Conservation (phyloP, 768 basidiomycete genomes). For the Favolaschia claudopus region DNA sequence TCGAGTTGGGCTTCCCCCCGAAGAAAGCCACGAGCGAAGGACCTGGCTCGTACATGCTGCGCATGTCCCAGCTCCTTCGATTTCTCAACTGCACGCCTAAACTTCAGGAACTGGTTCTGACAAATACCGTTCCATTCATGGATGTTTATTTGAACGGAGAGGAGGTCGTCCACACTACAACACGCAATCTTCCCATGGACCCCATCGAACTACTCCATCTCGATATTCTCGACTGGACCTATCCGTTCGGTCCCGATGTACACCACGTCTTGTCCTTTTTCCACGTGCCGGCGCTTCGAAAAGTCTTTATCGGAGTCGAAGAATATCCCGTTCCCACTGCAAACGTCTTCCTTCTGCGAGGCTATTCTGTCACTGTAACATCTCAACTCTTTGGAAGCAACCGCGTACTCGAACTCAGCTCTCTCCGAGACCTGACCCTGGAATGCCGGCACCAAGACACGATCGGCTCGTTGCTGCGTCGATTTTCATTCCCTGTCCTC, state of each 20-base stretch:
- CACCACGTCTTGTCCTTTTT: conserved; percentile 53
- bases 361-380: conserved; percentile 22
- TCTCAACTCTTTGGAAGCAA: conserved; percentile 29
- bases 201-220: conserved; percentile 47
- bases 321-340: conserved; percentile 25
- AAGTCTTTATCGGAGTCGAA: conserved; percentile 53
- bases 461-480: conserved; percentile 46
- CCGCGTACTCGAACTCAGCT: conserved; percentile 38
- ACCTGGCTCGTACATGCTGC: conserved; percentile 42
- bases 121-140: conserved; percentile 51
- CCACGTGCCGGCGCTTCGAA: conserved; percentile 47
- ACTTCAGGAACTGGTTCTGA: conserved; percentile 52
- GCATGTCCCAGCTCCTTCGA: conserved; percentile 47
- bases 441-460: conserved; percentile 50
- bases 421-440: conserved; percentile 52
- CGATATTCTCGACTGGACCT: conserved; percentile 56
- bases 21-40: conserved; percentile 28
- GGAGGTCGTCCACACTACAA: conserved; percentile 1
- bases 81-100: conserved; percentile 47
- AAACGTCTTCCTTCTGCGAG: conserved; percentile 19
- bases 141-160: conserved; percentile 33
- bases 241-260: conserved; percentile 50
- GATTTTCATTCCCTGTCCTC: conserved; percentile 53
- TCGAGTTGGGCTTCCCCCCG: conserved; percentile 51
- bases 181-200: conserved; percentile 18